A percentile compares a stretch with the other conserved stretches of the same genome.
Evolutionary conservation across 140 eudicot species (phyloP).

Genomic region (Oenanthe javanica): DNA sequence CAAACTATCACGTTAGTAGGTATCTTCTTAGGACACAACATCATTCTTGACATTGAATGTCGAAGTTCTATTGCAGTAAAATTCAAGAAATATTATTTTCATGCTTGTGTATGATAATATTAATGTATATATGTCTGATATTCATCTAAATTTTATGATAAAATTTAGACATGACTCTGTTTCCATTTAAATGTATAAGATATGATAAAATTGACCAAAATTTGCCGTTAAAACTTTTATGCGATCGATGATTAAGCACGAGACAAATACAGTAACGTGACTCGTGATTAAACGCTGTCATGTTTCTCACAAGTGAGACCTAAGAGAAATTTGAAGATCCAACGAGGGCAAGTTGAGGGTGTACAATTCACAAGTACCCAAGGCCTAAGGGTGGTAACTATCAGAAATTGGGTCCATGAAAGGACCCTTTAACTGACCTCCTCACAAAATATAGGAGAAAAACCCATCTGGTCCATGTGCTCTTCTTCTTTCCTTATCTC

Average conservation of each 20-base stretch:
- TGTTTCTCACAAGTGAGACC: not conserved
- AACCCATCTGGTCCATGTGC: not conserved
- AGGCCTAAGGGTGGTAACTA: not conserved
- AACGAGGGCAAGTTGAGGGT: not conserved
- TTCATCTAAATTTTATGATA: too few species aligned
- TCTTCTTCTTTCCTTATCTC: not conserved
- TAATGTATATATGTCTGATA: too few species aligned
- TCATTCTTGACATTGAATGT: not conserved
- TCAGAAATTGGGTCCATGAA: constrained; percentile 10
- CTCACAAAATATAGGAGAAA: constrained; percentile 7
- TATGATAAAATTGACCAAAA: too few species aligned
- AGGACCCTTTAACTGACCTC: constrained; percentile 15
- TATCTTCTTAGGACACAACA: not conserved
- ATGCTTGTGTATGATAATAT: too few species aligned
- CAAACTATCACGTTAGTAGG: not conserved
- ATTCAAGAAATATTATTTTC: not conserved
- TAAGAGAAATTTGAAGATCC: not conserved
- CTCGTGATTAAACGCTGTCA: not conserved
- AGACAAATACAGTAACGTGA: not conserved
- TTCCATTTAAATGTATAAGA: too few species aligned
- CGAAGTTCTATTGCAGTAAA: not conserved
- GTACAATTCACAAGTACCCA: not conserved
- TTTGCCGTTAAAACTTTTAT: not conserved
- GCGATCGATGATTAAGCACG: not conserved
- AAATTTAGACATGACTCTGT: too few species aligned